A percentile compares a stretch with the other conserved stretches of the same genome.
Conservation (phyloP, 805 yeast species). For the Groenewaldozyma salmanticensis region DNA sequence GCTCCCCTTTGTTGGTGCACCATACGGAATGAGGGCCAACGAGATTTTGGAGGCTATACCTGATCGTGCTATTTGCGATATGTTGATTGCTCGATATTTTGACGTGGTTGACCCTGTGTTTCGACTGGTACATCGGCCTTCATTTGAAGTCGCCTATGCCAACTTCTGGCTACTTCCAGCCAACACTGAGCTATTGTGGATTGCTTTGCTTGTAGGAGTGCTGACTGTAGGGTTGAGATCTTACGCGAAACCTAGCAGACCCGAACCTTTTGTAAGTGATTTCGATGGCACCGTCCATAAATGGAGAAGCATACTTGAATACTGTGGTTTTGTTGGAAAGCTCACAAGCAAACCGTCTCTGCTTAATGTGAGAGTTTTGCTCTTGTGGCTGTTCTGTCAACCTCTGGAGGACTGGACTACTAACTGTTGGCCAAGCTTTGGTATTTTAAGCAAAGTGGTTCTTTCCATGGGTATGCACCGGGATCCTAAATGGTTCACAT, state of each 20-base stretch:
- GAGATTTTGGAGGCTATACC: slow-evolving; percentile 23
- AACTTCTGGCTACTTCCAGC: slow-evolving; percentile 24
- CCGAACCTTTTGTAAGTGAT: slow-evolving; percentile 14
- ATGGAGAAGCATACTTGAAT: slow-evolving; percentile 24
- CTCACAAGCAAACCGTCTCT: slow-evolving; percentile 24
- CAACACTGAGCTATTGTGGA: slow-evolving; percentile 22
- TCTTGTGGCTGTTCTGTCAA: slow-evolving; percentile 24
- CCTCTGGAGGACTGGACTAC: slow-evolving; percentile 19
- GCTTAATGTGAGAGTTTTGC: slow-evolving; percentile 20
- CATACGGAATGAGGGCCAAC: not conserved
- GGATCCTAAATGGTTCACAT: slow-evolving; percentile 26
- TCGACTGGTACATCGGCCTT: slow-evolving; percentile 22
- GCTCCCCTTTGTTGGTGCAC: not conserved
- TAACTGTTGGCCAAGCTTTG: slow-evolving; percentile 22
- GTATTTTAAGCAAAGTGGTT: slow-evolving; percentile 22
- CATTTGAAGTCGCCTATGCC: slow-evolving; percentile 20
- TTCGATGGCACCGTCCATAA: slow-evolving; percentile 16
- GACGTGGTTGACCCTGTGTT: slow-evolving; percentile 20
- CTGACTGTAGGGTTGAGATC: slow-evolving; percentile 22
- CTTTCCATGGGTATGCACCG: slow-evolving; percentile 30
- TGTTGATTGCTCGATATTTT: slow-evolving; percentile 22
- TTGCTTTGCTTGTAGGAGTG: slow-evolving; percentile 22
- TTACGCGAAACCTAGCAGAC: slow-evolving; percentile 16
- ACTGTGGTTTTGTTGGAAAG: slow-evolving; percentile 23
- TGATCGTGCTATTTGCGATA: slow-evolving; percentile 15